Conservation (phyloP, 768 basidiomycete species). For the Gloeostereum incarnatum region DNA sequence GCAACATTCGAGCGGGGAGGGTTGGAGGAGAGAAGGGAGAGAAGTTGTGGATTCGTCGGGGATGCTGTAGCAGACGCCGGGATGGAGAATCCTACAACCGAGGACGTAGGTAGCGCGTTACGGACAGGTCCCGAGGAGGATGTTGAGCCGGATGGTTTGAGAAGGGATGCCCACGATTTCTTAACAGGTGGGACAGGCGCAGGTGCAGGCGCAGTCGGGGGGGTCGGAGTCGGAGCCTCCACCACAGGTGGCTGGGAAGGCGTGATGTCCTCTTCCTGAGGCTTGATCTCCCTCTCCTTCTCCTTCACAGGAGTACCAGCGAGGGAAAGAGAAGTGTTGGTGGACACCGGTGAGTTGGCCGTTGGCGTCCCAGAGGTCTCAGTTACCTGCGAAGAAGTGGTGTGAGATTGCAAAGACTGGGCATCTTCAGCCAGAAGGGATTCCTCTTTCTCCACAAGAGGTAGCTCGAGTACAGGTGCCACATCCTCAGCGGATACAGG, state of each 20-base stretch:
- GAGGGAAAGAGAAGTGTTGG: constrained; percentile 44
- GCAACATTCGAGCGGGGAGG: neutral
- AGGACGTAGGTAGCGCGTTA: constrained; percentile 56
- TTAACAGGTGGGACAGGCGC: constrained; percentile 28
- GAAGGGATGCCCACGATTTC: constrained; percentile 73
- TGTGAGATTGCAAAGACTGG: constrained; percentile 6
- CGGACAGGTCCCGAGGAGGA: constrained; percentile 7
- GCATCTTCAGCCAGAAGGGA: neutral
- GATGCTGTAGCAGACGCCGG: constrained; percentile 26
- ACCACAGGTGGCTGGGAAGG: neutral
- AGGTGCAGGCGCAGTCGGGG: constrained; percentile 8
- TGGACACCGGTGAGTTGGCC: constrained; percentile 49
- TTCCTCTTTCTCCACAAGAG: constrained; percentile 2
- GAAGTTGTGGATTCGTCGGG: neutral
- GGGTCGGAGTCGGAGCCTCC: constrained; percentile 4
- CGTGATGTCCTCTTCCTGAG: neutral
- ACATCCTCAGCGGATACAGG: neutral
- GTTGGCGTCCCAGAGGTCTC: constrained; percentile 43
- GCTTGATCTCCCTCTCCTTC: too few species aligned
- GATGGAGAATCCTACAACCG: constrained; percentile 67
- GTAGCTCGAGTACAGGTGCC: constrained; percentile 4
- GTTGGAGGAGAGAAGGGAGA: neutral
- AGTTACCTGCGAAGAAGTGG: constrained; percentile 39
- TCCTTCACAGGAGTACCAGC: constrained; percentile 19
- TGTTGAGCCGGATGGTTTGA: constrained; percentile 26